Evolutionary conservation across 768 basidiomycete species (phyloP).

Genomic region (Albatrellus ellisii): DNA sequence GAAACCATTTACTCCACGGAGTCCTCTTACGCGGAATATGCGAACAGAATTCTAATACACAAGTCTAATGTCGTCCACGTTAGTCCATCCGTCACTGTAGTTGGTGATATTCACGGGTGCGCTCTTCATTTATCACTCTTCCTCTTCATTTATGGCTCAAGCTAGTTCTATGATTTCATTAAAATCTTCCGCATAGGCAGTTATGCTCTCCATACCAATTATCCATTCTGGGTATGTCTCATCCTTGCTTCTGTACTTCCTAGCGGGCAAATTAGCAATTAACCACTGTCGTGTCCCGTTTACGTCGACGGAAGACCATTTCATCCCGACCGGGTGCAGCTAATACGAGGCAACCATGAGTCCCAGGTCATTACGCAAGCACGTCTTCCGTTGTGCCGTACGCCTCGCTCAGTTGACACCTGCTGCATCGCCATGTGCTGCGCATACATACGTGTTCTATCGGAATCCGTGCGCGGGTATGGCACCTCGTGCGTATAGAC

Average conservation of each 20-base stretch:
- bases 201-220: constrained; percentile 93
- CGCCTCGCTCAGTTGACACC: not conserved
- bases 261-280: not conserved
- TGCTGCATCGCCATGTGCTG: too few relatives aligned
- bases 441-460: constrained; percentile 96
- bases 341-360: constrained; percentile 97
- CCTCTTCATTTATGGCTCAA: constrained; percentile 30
- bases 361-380: constrained; percentile 96
- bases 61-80: constrained; percentile 99
- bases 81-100: constrained; percentile 92
- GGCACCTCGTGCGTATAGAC: constrained; percentile 95
- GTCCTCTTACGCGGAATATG: constrained; percentile 95
- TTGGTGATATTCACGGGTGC: constrained; percentile 98
- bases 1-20: constrained; percentile 91
- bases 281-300: constrained; percentile 10
- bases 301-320: constrained; percentile 97
- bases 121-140: constrained; percentile 19
- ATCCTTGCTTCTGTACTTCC: not conserved
- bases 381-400: constrained; percentile 21
- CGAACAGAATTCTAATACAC: constrained; percentile 97
- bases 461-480: constrained; percentile 95
- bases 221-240: constrained; percentile 78
- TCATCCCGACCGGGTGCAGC: constrained; percentile 91
- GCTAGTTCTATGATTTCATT: constrained; percentile 98
- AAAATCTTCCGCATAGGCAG: constrained; percentile 99